Conservation (phyloP, 352 stramenopile species). For the Globisporangium nunn region DNA sequence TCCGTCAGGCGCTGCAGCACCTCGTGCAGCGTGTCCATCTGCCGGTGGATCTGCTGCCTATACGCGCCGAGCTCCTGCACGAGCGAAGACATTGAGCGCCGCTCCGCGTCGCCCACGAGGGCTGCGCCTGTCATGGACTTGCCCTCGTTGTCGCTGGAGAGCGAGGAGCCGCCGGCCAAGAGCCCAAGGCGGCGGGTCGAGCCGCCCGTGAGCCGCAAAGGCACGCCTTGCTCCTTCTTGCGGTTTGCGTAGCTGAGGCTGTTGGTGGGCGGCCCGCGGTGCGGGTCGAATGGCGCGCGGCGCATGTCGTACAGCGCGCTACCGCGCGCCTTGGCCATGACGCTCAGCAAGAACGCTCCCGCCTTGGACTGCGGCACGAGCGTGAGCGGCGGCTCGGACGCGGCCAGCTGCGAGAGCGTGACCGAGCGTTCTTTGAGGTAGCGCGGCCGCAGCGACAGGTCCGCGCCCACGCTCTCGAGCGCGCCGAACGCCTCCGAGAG, state of each 20-base stretch:
- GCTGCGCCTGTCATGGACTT: slow-evolving; percentile 1
- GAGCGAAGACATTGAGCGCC: slow-evolving; percentile 14
- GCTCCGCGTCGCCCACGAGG: not conserved
- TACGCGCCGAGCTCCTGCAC: slow-evolving; percentile 26
- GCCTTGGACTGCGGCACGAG: slow-evolving; percentile 43
- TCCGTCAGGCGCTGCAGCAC: slow-evolving; percentile 31
- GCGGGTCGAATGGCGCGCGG: slow-evolving; percentile 12
- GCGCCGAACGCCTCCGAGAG: slow-evolving; percentile 6
- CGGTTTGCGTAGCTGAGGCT: slow-evolving; percentile 20
- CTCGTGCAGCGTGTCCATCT: slow-evolving; percentile 27
- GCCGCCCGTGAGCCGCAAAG: slow-evolving; percentile 16
- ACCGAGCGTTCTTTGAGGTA: slow-evolving; percentile 52
- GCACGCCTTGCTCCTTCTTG: slow-evolving; percentile 23
- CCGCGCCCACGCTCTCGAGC: slow-evolving; percentile 16
- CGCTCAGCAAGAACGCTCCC: slow-evolving; percentile 41
- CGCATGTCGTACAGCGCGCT: slow-evolving; percentile 16
- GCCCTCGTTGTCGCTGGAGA: slow-evolving; percentile 15
- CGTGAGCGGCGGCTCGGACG: slow-evolving; percentile 2
- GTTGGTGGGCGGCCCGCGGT: slow-evolving; percentile 17
- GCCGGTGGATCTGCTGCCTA: slow-evolving; percentile 28
- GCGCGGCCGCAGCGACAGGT: slow-evolving; percentile 30
- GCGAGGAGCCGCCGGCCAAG: slow-evolving; percentile 3
- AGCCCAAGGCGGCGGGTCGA: slow-evolving; percentile 11
- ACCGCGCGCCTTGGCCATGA: slow-evolving; percentile 33
- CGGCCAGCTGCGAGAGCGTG: slow-evolving; percentile 30